A percentile compares a stretch with the other conserved stretches of the same genome.
phyloP scores from a whole-genome alignment of 768 basidiomycete species.

The Gyrodon lividus region DNA sequence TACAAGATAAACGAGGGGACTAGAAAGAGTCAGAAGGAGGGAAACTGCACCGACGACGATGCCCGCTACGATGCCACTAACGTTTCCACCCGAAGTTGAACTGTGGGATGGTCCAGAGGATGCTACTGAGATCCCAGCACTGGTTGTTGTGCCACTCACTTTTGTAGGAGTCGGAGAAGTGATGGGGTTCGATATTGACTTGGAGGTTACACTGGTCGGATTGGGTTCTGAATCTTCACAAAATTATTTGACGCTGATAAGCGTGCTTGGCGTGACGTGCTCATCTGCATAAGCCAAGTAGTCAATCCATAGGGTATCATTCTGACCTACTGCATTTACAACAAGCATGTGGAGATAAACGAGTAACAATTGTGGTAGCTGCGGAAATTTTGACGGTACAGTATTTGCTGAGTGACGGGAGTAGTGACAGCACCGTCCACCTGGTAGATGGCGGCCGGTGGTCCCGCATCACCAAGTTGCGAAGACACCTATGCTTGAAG shows the following conservation, averaged over 20 bases:
- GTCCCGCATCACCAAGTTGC: neutral
- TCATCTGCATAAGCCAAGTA: neutral
- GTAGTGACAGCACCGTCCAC: neutral
- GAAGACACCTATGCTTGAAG: slow-evolving; percentile 4
- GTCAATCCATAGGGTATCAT: neutral
- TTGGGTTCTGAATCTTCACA: no score
- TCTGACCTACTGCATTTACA: neutral
- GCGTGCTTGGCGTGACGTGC: neutral
- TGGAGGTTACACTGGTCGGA: no score
- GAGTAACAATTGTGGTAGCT: neutral
- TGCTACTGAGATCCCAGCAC: neutral
- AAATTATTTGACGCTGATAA: no score
- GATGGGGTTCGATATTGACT: neutral
- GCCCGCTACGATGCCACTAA: neutral
- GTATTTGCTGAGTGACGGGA: neutral
- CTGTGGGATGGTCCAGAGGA: neutral
- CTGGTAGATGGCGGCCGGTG: neutral
- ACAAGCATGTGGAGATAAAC: neutral
- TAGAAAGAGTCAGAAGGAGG: neutral
- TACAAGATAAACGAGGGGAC: neutral
- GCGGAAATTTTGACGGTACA: neutral
- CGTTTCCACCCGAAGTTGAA: neutral
- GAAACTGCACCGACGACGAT: neutral
- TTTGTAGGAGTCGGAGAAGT: neutral
- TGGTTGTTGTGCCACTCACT: neutral